Conservation (phyloP, 2,329 filamentous ascomycete genomes). For the Lanzia echinophila region DNA sequence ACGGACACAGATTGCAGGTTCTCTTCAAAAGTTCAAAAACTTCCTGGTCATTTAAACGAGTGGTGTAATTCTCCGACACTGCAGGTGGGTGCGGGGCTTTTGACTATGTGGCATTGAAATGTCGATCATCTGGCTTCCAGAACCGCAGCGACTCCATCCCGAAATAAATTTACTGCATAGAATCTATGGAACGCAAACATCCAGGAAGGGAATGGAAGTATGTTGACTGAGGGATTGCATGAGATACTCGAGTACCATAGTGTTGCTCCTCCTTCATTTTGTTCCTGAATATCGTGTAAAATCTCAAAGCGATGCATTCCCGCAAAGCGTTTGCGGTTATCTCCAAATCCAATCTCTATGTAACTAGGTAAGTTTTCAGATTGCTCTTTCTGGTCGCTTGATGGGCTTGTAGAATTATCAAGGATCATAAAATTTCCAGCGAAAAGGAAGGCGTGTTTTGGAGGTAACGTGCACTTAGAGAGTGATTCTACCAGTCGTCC, state of each 20-base stretch:
- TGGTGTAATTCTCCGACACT: too few relatives aligned
- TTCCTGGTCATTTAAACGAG: too few relatives aligned
- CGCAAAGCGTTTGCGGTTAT: constrained; percentile 12
- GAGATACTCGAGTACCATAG: not conserved
- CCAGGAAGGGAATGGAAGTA: not conserved
- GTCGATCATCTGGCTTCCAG: not conserved
- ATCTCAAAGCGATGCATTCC: constrained; percentile 16
- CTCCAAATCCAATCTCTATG: constrained; percentile 17
- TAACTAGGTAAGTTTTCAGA: constrained; percentile 3
- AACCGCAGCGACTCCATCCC: not conserved
- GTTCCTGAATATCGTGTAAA: not conserved
- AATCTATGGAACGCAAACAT: not conserved
- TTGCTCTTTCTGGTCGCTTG: not conserved
- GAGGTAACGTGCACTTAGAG: constrained; percentile 2
- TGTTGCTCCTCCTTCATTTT: not conserved
- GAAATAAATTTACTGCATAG: not conserved
- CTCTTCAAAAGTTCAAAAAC: too few relatives aligned
- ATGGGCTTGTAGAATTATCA: constrained; percentile 4
- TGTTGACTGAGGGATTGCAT: not conserved
- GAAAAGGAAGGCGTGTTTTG: constrained; percentile 9
- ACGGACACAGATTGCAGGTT: too few relatives aligned
- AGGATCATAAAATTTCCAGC: constrained; percentile 16
- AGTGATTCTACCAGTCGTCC: not conserved
- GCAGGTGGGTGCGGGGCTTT: not conserved
- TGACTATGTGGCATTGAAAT: not conserved